Base-by-base conservation (phyloP, 345 rosid genomes). In the Corchorus olitorius region DNA sequence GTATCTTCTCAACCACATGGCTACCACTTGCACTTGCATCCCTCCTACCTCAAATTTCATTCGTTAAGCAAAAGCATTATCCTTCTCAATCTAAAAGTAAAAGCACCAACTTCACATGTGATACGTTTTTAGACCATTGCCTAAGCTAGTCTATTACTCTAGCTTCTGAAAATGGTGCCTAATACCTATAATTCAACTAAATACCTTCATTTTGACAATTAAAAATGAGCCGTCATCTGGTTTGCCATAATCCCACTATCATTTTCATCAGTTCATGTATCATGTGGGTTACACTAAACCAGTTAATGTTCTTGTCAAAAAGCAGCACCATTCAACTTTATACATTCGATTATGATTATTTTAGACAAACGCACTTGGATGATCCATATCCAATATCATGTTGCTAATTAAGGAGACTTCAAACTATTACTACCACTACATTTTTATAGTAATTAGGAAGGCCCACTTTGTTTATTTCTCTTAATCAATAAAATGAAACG, bases 1-100 rank as follows among this genome's bases (percentile, higher is more conserved):
- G 27, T 27, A 27, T 27, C 27, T 27, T 7, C 33, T 35, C 43
- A 10, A 58, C 67, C 83, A 80, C 82, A 80, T 80, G 83, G 67
- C 43, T 46, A 34, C 56, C 78, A 70, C 68, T 15, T 4, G 20
- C 66, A 17, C 39, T 5, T 4, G 11, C 55, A 5, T 4, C 27
- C 54, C 54, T 70, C 55, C 70, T 20, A 39, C 12, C 67, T 73
- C 74, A 13, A 62, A 65, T 73, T 74, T 48, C 64, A 75, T 59
- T 79, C 85, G 72, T 86, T 78, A 78, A 76, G 85, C 78, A 53
- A 76, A 83, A 86, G 48, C 79, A 76, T 33, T 33, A 4, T 55
- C 35, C 8, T 20, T 65, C n/a, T 53, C 45, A 39, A 27, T 27
- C 27, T 27, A 27, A 27, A 27, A 39, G 43, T 27, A 27, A 27